Base-by-base conservation (phyloP, 768 basidiomycete species). In the Mycena galericulata region DNA sequence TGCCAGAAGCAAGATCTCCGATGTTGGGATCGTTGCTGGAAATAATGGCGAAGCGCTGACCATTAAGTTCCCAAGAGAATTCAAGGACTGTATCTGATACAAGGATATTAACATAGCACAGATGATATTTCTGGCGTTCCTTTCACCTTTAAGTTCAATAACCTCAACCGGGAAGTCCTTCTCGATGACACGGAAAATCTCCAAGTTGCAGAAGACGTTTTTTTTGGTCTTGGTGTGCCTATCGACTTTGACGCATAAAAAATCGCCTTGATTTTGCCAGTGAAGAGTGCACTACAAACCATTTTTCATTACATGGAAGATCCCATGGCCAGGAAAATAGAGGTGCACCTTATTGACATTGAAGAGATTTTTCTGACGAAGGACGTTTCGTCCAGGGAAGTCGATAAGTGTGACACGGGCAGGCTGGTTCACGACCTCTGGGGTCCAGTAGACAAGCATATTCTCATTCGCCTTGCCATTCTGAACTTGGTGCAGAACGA, bases 211-310 rank as follows among this genome's bases (percentile, higher is more conserved):
- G 84, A 95, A 98, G 36, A 93, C 94, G 8, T 96, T 95, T 82
- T 98, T 98, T 82, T 97, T 97, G 10, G 97, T 97, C 83, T 98
- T 98, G n/a, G 96, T 96, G 78, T 97, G 96, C 57, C 97, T 92
- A 83, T 98, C 97, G 67, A 99, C 97, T 82, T 97, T 97, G 79
- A 98, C 97, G 76, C 97, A 98, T 22, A 99, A 88, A 84, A 94
- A 98, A 79, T 98, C 95, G 41, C 97, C 97, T 78, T 96, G 93
- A 76, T 96, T 97, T 83, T 99, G 97, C 96, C 95, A 99, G 80
- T 92, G 91, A 50, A 99, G 87, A 82, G 97, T 97, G 79, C 97
- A 98, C 96, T 98, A 75, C 12, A 74, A 38, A 9, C 9, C 38
- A n/a, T 38, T 32, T 26, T 40, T 17, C 38, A 36, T 38, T n/a